Base-by-base conservation (phyloP, 192 early-diverging fungal genomes). In the Funneliformis geosporum region DNA sequence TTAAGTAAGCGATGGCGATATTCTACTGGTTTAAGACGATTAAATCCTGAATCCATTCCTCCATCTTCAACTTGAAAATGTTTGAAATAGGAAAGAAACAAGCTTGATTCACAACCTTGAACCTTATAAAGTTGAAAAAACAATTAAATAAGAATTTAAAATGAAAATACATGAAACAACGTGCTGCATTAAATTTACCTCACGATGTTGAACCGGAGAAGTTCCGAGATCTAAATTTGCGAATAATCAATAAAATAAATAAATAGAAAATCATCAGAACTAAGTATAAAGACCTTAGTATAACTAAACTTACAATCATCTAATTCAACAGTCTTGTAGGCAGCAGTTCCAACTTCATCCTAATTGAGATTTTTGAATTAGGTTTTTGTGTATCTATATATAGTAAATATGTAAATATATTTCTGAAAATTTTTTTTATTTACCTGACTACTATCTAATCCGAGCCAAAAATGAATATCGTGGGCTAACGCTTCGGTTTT, bases 401-500 rank as follows among this genome's bases (percentile, higher is more conserved):
- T 9, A 25, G 25, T n/a, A 62, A 1, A 60, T n/a, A n/a, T n/a
- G n/a, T n/a, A 60, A 60, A 60, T 23, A n/a, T 40, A 28, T 43
- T 46, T 2, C 1, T 9, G 2, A n/a, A n/a, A 69, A 66, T 74
- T 16, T 33, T 61, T 18, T 39, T 40, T 60, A 25, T 39, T 72
- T 78, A 83, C 91, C 79, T 95, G 94, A 50, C 83, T 87, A 14
- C 93, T 94, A 62, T 94, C 88, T 21, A 87, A 73, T 21, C 94
- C 94, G 61, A 95, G 87, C 94, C 94, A 95, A 79, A 95, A 95
- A 84, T 95, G 94, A 78, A 95, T 86, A 76, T 95, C 86, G 67
- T 95, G 92, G n/a, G 88, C 77, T 11, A 95, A 83, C 14, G 82
- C 86, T 38, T 92, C 88, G 0, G 82, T 85, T 64, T 91, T 80